Percentiles rank a stretch among this genome's conserved stretches.
Conservation (phyloP, 1,284 basidiomycete genomes). For the Boletellus deceptivus region DNA sequence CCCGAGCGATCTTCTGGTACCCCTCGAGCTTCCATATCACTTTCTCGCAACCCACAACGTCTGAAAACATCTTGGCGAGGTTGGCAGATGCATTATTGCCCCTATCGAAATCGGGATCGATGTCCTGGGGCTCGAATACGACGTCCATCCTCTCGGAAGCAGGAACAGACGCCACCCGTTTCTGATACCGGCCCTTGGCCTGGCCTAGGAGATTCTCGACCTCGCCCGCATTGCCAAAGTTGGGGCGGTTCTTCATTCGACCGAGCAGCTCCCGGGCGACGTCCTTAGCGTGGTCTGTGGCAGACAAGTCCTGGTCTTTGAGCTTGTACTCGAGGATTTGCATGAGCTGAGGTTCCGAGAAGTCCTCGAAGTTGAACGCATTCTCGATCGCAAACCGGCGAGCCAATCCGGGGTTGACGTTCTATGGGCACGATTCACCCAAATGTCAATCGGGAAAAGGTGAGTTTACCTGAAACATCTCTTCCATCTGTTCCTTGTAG, state of each 20-base stretch:
- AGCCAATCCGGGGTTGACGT: constrained; percentile 66
- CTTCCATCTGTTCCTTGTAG: constrained; percentile 60
- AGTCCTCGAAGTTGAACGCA: constrained; percentile 67
- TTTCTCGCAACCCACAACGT: constrained; percentile 58
- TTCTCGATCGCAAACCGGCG: constrained; percentile 64
- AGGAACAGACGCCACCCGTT: constrained; percentile 40
- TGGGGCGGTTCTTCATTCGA: constrained; percentile 52
- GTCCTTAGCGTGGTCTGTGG: constrained; percentile 53
- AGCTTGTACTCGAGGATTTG: constrained; percentile 56
- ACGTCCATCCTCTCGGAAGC: constrained; percentile 38
- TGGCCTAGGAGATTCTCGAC: constrained; percentile 60
- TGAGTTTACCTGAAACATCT: constrained; percentile 63
- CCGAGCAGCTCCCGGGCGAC: constrained; percentile 53
- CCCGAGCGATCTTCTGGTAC: constrained; percentile 52
- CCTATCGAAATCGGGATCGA: constrained; percentile 59
- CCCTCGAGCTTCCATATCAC: constrained; percentile 46
- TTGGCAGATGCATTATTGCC: constrained; percentile 45
- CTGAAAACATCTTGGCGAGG: constrained; percentile 55
- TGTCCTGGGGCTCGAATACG: constrained; percentile 56
- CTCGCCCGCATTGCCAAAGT: constrained; percentile 67
- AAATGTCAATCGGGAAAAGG: too few species aligned
- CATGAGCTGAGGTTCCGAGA: constrained; percentile 49
- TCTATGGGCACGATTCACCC: constrained; percentile 36
- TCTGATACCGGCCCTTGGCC: constrained; percentile 52
- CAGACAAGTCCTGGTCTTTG: constrained; percentile 51